phyloP scores from a whole-genome alignment of 2,329 filamentous ascomycete genomes.

The Trichoderma endophyticum region DNA sequence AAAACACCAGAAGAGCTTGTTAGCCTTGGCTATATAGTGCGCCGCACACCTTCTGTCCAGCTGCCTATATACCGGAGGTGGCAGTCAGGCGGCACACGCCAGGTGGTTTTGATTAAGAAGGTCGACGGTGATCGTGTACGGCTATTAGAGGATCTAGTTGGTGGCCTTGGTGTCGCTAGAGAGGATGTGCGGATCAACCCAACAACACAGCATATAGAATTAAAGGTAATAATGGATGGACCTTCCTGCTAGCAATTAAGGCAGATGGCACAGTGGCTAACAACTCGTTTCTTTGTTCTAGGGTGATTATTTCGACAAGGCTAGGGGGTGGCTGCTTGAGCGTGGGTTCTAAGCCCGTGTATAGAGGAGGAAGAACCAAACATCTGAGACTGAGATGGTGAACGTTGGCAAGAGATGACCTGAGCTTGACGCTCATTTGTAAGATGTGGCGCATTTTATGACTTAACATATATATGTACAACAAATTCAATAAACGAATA shows the following conservation, averaged over 20 bases:
- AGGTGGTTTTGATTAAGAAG: slow-evolving; percentile 73
- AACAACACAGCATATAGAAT: slow-evolving; percentile 68
- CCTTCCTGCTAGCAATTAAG: not conserved
- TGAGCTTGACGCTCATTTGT: slow-evolving; percentile 10
- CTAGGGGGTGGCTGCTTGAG: slow-evolving; percentile 33
- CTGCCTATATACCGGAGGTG: slow-evolving; percentile 72
- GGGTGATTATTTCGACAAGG: slow-evolving; percentile 34
- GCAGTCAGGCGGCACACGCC: slow-evolving; percentile 73
- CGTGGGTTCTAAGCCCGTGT: slow-evolving; percentile 33
- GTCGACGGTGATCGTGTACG: slow-evolving; percentile 68
- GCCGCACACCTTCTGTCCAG: slow-evolving; percentile 66
- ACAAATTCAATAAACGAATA: slow-evolving; percentile 16
- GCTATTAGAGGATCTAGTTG: slow-evolving; percentile 61
- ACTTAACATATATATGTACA: slow-evolving; percentile 20
- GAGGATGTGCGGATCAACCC: slow-evolving; percentile 53
- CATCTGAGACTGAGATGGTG: not conserved
- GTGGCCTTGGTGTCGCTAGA: slow-evolving; percentile 54
- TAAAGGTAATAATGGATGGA: slow-evolving; percentile 56
- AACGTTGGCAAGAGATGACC: not conserved
- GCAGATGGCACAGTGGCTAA: not conserved
- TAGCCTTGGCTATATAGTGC: slow-evolving; percentile 61
- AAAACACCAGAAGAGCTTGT: slow-evolving; percentile 32
- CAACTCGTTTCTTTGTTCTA: slow-evolving; percentile 17
- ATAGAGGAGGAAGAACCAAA: not conserved
- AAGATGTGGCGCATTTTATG: slow-evolving; percentile 16